phyloP scores from a whole-genome alignment of 2,329 filamentous ascomycete species.

The Botryotinia calthae region DNA sequence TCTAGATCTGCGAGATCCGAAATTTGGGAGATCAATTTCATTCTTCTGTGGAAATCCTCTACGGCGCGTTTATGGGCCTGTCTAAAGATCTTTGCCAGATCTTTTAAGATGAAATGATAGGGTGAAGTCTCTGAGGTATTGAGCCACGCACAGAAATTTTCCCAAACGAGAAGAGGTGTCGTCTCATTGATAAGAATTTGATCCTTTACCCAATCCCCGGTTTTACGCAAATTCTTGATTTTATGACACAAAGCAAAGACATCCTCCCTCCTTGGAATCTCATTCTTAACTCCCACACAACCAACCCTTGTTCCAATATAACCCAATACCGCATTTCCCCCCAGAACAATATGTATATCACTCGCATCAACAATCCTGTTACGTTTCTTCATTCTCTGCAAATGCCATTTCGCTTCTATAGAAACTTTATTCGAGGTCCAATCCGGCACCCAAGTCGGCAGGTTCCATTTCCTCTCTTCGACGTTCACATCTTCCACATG shows the following conservation, averaged over 20 bases:
- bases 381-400: too few species aligned
- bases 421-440: not conserved
- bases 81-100: too few species aligned
- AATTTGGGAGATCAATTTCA: too few species aligned
- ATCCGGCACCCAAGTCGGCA: not conserved
- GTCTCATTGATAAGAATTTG: too few species aligned
- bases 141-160: not conserved
- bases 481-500: not conserved
- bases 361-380: too few species aligned
- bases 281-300: not conserved
- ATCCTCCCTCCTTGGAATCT: not conserved
- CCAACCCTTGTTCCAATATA: not conserved
- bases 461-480: not conserved
- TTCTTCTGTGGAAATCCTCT: too few species aligned
- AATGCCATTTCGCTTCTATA: not conserved
- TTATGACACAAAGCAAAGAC: not conserved
- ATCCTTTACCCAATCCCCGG: too few species aligned
- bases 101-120: not conserved
- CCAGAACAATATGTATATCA: not conserved
- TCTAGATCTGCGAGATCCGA: not conserved
- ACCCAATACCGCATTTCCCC: not conserved
- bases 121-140: not conserved
- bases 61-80: fast-evolving
- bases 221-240: not conserved
- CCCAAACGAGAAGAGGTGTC: too few species aligned